phyloP scores from a whole-genome alignment of 2,329 filamentous ascomycete genomes.

The Ascochyta pisi region DNA sequence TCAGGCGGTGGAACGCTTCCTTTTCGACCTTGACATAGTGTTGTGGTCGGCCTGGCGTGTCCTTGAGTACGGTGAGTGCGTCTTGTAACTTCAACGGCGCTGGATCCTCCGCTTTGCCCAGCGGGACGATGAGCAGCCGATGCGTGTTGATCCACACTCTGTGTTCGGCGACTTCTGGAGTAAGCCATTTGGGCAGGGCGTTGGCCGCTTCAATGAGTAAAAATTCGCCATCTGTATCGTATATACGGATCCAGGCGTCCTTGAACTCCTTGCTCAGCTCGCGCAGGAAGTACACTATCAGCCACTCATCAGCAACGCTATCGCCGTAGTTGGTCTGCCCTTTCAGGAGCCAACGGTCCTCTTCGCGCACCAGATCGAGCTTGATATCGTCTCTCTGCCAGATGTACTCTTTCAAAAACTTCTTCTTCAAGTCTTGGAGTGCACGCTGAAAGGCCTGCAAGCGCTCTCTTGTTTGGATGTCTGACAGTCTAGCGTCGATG shows the following conservation, averaged over 20 bases:
- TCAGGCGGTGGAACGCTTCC: slow-evolving; percentile 88
- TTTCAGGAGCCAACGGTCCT: slow-evolving; percentile 68
- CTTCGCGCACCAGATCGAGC: slow-evolving; percentile 67
- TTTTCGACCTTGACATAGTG: slow-evolving; percentile 78
- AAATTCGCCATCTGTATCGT: slow-evolving; percentile 93
- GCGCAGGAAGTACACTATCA: slow-evolving; percentile 87
- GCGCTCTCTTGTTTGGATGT: slow-evolving; percentile 65
- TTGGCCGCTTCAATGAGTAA: slow-evolving; percentile 92
- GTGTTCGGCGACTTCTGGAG: slow-evolving; percentile 85
- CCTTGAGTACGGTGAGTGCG: slow-evolving; percentile 67
- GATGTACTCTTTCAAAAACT: slow-evolving; percentile 82
- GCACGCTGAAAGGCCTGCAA: slow-evolving; percentile 77
- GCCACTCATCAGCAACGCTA: slow-evolving; percentile 96
- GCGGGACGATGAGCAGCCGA: slow-evolving; percentile 75
- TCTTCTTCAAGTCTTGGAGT: slow-evolving; percentile 67
- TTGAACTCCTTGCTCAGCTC: slow-evolving; percentile 77
- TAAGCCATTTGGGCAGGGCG: slow-evolving; percentile 86
- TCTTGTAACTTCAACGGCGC: slow-evolving; percentile 65
- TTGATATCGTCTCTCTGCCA: slow-evolving; percentile 89
- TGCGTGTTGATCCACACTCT: slow-evolving; percentile 87
- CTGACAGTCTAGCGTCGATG: slow-evolving; percentile 62
- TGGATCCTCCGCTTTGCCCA: slow-evolving; percentile 44
- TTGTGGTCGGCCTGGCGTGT: slow-evolving; percentile 65
- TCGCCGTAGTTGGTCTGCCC: slow-evolving; percentile 89
- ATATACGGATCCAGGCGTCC: slow-evolving; percentile 80